Evolutionary conservation across 169 alveolate genomes (phyloP), one percentile per base, ranked within the genome.

Genomic region (Pseudocohnilembus persalinus): DNA sequence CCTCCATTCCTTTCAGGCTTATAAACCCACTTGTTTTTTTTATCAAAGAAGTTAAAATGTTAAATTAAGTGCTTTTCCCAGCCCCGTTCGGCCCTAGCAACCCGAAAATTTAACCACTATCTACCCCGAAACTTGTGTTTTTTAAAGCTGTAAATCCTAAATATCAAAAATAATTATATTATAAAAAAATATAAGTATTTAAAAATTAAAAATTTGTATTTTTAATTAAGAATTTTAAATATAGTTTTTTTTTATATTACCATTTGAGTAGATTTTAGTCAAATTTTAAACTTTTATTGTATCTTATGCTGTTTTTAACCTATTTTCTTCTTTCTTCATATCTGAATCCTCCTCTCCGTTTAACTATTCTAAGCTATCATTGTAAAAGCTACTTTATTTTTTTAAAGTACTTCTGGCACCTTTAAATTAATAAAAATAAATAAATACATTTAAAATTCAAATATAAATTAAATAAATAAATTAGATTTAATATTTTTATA

Each of bases 31-130:
- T 81, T 29, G 79, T 73, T 30, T 91, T 89, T 31, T 75, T 49
- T 76, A 85, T 35, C 75, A 88, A 88, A 34, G 91, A 90, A 20
- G 95, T 91, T 32, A 91, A 75, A 27, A 91, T 86, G 73, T 85
- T 89, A 76, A 91, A 91, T 25, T 91, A 88, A 31, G 95, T 89
- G n/a, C 93, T 82, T 87, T 91, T 91, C n/a, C 95, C 95, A 28
- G 95, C 93, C 28, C 95, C 95, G 49, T 92, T 92, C 26, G 91
- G 83, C 0, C 95, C 95, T 76, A 92, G 73, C 49, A 88, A 83
- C 11, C 95, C 95, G 32, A 92, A 83, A 72, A 91, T 88, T 77
- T 88, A 89, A 4, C 92, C 91, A 6, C 81, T 82, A 65, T 92
- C 85, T 0, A 92, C 89, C 32, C 93, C 87, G 73, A 92, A 82